Evolutionary conservation across 139 green algal genomes (phyloP), one percentile per base, ranked within the genome.

Genomic region (Trebouxia sp.): DNA sequence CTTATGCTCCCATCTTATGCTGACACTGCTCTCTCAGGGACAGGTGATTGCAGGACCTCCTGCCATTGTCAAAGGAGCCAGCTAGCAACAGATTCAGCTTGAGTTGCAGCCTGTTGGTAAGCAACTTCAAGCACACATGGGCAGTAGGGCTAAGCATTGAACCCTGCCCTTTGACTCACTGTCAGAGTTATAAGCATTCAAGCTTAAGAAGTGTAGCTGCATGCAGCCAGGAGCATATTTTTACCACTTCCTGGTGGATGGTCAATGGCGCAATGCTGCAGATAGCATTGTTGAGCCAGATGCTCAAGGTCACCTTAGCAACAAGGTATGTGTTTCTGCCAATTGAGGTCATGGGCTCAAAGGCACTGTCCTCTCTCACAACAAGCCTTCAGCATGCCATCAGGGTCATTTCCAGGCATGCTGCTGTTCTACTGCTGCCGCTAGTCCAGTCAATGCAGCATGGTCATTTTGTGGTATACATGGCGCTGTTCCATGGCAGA

Each of bases 181-280:
- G 58, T 2, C 37, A 15, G n/a, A 30, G n/a, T n/a, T 30, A 35
- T 32, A 76, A 50, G 35, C 66, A 28, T 42, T 6, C 3, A 14
- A 28, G 11, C 66, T 76, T 10, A 32, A 35, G 66, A 38, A 45
- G 1, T 45, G 30, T n/a, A n/a, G 1, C 37, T 14, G 14, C 62
- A 72, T 83, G 79, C 83, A 82, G 50, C 88, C 85, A 38, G 88
- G 89, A 32, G 51, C 65, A 37, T 92, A 92, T 35, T 50, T 75
- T 35, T 91, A 87, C 67, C 83, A 90, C n/a, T 93, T 80, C 69
- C 78, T 93, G 67, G 89, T 91, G 42, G 87, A 93, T 69, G 85
- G 83, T 6, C 76, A 80, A 15, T 92, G 86, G 85, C 80, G 80
- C 65, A 80, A 85, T 20, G 87, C 82, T 37, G 84, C 86, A 17